Evolutionary conservation across 2,329 filamentous ascomycete species (phyloP).

Genomic region (Exophiala calicioides): DNA sequence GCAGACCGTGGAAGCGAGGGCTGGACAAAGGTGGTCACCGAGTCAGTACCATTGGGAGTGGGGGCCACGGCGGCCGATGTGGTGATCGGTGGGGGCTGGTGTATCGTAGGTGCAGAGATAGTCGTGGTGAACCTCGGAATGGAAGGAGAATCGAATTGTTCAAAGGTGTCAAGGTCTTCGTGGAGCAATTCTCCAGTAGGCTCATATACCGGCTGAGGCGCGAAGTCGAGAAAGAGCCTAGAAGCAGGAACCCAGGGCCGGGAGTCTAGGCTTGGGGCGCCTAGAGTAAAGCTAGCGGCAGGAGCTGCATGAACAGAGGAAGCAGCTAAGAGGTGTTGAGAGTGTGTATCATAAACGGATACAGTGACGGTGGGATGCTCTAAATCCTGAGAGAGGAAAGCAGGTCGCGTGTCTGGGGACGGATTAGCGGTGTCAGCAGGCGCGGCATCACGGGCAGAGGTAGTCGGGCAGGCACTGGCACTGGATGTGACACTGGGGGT

Average conservation of each 20-base stretch:
- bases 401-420: conserved; percentile 26
- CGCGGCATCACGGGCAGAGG: conserved; percentile 19
- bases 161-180: conserved; percentile 23
- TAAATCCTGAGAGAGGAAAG: conserved; percentile 15
- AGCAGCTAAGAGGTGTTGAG: conserved; percentile 19
- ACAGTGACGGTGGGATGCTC: conserved; percentile 19
- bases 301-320: conserved; percentile 20
- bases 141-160: conserved; percentile 25
- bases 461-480: conserved; percentile 11
- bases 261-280: conserved; percentile 24
- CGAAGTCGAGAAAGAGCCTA: conserved; percentile 23
- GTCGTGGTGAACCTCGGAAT: conserved; percentile 13
- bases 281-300: conserved; percentile 24
- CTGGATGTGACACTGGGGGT: conserved; percentile 10
- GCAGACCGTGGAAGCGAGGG: conserved; percentile 26
- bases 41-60: conserved; percentile 18
- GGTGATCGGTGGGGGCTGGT: conserved; percentile 11
- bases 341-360: conserved; percentile 17
- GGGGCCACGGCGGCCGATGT: conserved; percentile 12
- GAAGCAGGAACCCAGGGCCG: conserved; percentile 23
- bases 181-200: conserved; percentile 26
- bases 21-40: conserved; percentile 21
- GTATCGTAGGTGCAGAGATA: conserved; percentile 13
- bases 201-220: conserved; percentile 28
- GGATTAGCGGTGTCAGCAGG: conserved; percentile 30